phyloP scores from a whole-genome alignment of 148 eudicot genomes.

The Simmondsia chinensis region DNA sequence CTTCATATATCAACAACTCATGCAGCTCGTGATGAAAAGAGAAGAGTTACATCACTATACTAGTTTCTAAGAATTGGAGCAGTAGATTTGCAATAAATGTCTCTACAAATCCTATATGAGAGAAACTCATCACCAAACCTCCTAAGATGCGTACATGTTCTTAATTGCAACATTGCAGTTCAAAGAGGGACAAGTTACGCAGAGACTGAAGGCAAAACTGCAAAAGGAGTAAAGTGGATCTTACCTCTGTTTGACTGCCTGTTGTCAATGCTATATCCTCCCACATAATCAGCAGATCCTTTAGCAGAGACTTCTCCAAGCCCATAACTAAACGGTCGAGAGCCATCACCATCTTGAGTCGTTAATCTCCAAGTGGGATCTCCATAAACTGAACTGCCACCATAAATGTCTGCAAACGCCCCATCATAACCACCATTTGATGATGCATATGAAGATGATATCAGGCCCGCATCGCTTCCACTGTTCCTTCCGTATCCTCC shows the following conservation, averaged over 20 bases:
- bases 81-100: too few species aligned
- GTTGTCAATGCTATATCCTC: slow-evolving; percentile 47
- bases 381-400: slow-evolving; percentile 37
- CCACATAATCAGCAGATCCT: slow-evolving; percentile 45
- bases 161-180: too few species aligned
- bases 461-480: slow-evolving; percentile 29
- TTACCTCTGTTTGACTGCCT: slow-evolving; percentile 61
- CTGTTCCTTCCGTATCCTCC: slow-evolving; percentile 41
- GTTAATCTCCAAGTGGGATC: slow-evolving; percentile 59
- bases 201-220: too few species aligned
- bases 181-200: too few species aligned
- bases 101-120: too few species aligned
- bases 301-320: slow-evolving; percentile 40
- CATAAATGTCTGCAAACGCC: slow-evolving; percentile 47
- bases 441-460: slow-evolving; percentile 33
- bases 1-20: too few species aligned
- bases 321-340: slow-evolving; percentile 52
- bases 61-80: too few species aligned
- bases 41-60: too few species aligned
- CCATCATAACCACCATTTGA: slow-evolving; percentile 49
- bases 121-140: too few species aligned
- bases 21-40: too few species aligned
- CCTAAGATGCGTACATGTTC: too few species aligned
- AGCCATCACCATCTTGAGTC: slow-evolving; percentile 42
- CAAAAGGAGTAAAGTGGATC: too few species aligned